phyloP scores from a whole-genome alignment of 768 basidiomycete species.

The Xerocomus potaroensis region DNA sequence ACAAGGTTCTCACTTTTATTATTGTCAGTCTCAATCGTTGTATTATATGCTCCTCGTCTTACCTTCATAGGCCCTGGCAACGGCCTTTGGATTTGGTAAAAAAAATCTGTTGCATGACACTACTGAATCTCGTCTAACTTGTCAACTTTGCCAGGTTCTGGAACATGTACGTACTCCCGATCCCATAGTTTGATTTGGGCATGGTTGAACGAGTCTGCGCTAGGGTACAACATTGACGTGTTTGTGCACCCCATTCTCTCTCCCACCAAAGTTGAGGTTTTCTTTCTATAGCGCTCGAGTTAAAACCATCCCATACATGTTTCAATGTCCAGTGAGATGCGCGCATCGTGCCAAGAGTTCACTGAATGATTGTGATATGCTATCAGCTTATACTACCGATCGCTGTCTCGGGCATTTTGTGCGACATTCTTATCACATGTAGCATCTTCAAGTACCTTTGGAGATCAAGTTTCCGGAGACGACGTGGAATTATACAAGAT shows the following conservation, averaged over 20 bases:
- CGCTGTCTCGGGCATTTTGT: background rate
- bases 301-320: conserved; percentile 1
- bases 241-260: background rate
- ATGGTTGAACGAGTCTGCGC: background rate
- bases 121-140: background rate
- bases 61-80: background rate
- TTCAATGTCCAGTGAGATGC: conserved; percentile 5
- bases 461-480: conserved; percentile 8
- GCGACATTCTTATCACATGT: conserved; percentile 9
- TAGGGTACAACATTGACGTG: conserved; percentile 7
- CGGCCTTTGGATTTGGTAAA: background rate
- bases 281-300: conserved; percentile 2
- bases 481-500: conserved; percentile 5
- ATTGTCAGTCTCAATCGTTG: conserved; percentile 2
- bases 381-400: conserved; percentile 5
- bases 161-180: conserved; percentile 3
- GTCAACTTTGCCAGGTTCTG: background rate
- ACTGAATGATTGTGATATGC: background rate
- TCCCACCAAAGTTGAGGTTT: background rate
- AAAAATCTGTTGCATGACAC: background rate
- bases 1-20: conserved; percentile 4
- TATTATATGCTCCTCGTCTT: background rate
- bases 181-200: background rate
- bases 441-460: conserved; percentile 13
- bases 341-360: too few relatives aligned